Base-by-base conservation (phyloP, 768 basidiomycete species). In the Xerocomellus chrysenteron region DNA sequence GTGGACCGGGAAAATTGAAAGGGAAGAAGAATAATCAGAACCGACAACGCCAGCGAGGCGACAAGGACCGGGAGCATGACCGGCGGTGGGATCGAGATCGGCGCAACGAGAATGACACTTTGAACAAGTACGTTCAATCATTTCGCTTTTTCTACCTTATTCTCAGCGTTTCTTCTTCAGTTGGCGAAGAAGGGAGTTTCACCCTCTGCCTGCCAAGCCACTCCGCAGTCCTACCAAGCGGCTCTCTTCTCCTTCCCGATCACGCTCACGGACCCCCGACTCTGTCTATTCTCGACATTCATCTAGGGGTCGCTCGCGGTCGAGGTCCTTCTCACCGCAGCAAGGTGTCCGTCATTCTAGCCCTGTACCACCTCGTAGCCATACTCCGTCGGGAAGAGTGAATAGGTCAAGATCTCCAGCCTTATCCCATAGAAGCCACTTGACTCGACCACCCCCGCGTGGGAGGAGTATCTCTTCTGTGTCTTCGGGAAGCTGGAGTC, bases 201-300 rank as follows among this genome's bases (percentile, higher is more conserved):
- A 76, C 45, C 68, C 70, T 4, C 69, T 76, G 2, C 69, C 78
- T 69, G 76, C 73, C 73, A 76, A 71, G 55, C 72, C 56, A 62
- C 63, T 66, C 56, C 68, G 69, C 51, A 72, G 70, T 44, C 61
- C 72, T 50, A 64, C 73, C 52, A 74, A 80, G 58, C 77, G 71
- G 52, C 76, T 62, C 21, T 78, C 77, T 47, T 82, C 82, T 39
- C 67, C 66, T 35, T 83, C 78, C 9, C 71, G 70, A 54, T 79
- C 88, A 28, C 82, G 77, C 33, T 90, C 86, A 11, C 69, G 68
- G 13, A 77, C 79, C 26, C 82, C 83, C 12, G 84, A 81, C 41
- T 89, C 89, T n/a, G 79, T 78, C 58, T 82, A 80, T 51, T 87
- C 87, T 21, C 81, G 75, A 47, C 81, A 75, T 40, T 88, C 87